A percentile compares a stretch with the other conserved stretches of the same genome.
Evolutionary conservation across 106 monocot genomes (phyloP).

Genomic region (Dendrobium huoshanense): DNA sequence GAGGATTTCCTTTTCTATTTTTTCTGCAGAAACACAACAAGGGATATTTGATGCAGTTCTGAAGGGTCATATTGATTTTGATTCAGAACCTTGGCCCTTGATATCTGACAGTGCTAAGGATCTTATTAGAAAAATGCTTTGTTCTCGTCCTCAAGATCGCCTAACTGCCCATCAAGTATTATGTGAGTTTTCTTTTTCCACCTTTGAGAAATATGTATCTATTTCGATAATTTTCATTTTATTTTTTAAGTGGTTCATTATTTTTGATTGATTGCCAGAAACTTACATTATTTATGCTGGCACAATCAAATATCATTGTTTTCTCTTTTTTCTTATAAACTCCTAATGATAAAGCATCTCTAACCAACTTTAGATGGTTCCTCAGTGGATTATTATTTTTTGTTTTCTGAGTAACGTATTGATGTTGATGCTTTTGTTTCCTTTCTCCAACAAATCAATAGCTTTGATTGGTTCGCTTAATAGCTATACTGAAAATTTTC

Average conservation of each 20-base stretch:
- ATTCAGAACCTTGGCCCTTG: slow-evolving; percentile 58
- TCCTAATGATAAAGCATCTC: too few relatives aligned
- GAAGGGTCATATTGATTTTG: slow-evolving; percentile 66
- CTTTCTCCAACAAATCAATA: too few relatives aligned
- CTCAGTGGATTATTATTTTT: too few relatives aligned
- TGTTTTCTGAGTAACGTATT: too few relatives aligned
- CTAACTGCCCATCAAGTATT: slow-evolving; percentile 61
- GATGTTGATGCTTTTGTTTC: too few relatives aligned
- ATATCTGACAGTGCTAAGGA: slow-evolving; percentile 66
- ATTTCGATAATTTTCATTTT: background rate
- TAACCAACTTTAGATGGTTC: too few relatives aligned
- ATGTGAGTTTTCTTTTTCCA: slow-evolving; percentile 26
- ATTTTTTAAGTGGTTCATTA: background rate
- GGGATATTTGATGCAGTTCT: slow-evolving; percentile 74
- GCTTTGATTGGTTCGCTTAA: too few relatives aligned
- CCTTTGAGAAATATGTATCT: background rate
- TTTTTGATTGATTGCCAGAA: background rate
- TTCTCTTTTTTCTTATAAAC: too few relatives aligned
- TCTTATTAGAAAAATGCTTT: slow-evolving; percentile 60
- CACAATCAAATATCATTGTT: too few relatives aligned
- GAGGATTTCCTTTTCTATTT: slow-evolving; percentile 3
- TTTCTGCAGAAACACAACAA: slow-evolving; percentile 61
- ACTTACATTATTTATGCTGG: too few relatives aligned
- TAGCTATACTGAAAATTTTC: too few relatives aligned
- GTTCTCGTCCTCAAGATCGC: slow-evolving; percentile 41